Evolutionary conservation across 805 yeast genomes (phyloP).

Genomic region (Candida caryicola): DNA sequence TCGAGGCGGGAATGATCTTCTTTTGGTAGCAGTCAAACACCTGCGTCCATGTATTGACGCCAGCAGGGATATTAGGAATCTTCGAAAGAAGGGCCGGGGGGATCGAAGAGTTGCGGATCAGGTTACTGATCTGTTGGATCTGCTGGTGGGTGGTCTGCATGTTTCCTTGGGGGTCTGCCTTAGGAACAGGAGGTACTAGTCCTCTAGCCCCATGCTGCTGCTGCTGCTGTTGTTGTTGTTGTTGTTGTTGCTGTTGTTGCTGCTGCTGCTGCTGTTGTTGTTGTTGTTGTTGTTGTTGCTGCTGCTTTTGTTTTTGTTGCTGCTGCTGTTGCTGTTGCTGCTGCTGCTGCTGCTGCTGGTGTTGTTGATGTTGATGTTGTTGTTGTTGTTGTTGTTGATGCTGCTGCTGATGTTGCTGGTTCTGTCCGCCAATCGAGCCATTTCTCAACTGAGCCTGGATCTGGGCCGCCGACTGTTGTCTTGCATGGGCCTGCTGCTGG

Average conservation of each 20-base stretch:
- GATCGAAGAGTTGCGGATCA: constrained; percentile 64
- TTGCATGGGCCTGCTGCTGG: constrained; percentile 50
- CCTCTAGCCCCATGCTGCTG: constrained; percentile 4
- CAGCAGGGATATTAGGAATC: constrained; percentile 76
- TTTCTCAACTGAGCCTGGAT: constrained; percentile 26
- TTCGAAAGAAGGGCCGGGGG: constrained; percentile 64
- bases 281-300: constrained; percentile 9
- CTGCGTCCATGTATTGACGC: constrained; percentile 78
- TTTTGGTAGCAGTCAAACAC: constrained; percentile 61
- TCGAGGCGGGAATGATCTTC: constrained; percentile 56
- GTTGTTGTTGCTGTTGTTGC: constrained; percentile 21
- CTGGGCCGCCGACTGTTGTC: constrained; percentile 51
- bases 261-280: constrained; percentile 15
- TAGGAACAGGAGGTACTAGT: constrained; percentile 2
- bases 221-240: constrained; percentile 11
- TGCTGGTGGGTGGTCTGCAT: constrained; percentile 26
- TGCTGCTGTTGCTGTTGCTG: constrained; percentile 3
- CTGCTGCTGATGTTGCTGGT: constrained; percentile 3
- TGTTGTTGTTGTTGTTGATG: constrained; percentile 4
- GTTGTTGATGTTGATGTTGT: constrained; percentile 6
- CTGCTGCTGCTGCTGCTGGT: constrained; percentile 5
- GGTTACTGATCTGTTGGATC: constrained; percentile 36
- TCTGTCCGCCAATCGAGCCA: constrained; percentile 3
- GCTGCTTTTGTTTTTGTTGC: constrained; percentile 10
- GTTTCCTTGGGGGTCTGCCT: constrained; percentile 5